A percentile compares a stretch with the other conserved stretches of the same genome.
phyloP scores from a whole-genome alignment of 257 asterid species.

The Nemophila menziesii region DNA sequence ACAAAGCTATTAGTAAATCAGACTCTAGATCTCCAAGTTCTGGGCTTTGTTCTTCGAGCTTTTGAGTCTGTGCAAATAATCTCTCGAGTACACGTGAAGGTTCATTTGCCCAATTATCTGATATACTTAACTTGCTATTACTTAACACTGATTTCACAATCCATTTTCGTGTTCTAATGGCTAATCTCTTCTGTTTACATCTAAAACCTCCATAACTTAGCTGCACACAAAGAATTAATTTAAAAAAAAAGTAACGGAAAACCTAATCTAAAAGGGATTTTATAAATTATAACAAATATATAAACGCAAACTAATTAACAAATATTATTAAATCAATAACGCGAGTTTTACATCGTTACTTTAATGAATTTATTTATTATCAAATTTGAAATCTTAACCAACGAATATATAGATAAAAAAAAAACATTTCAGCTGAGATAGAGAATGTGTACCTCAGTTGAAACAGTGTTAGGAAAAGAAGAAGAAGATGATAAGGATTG shows the following conservation, averaged over 20 bases:
- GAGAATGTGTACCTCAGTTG: no score
- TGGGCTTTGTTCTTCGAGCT: conserved; percentile 59
- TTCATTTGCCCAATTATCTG: conserved; percentile 46
- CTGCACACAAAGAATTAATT: conserved; percentile 26
- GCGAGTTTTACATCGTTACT: no score
- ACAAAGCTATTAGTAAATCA: conserved; percentile 53
- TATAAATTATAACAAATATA: no score
- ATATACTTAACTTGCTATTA: conserved; percentile 38
- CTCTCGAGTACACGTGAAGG: conserved; percentile 72
- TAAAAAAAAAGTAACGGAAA: neutral
- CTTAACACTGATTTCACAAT: conserved; percentile 43
- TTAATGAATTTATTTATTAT: no score
- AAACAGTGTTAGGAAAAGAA: no score
- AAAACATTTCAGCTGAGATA: no score
- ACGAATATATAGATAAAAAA: no score
- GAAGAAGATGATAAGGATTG: no score
- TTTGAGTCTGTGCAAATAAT: conserved; percentile 67
- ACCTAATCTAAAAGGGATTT: neutral
- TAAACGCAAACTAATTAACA: no score
- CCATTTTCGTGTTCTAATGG: conserved; percentile 18
- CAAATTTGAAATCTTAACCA: no score
- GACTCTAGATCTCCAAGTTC: conserved; percentile 48
- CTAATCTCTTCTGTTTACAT: conserved; percentile 33
- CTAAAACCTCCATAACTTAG: conserved; percentile 17
- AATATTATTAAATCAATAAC: no score